Evolutionary conservation across 495 filamentous ascomycete genomes (phyloP).

Genomic region (Wilcoxina mikolae): DNA sequence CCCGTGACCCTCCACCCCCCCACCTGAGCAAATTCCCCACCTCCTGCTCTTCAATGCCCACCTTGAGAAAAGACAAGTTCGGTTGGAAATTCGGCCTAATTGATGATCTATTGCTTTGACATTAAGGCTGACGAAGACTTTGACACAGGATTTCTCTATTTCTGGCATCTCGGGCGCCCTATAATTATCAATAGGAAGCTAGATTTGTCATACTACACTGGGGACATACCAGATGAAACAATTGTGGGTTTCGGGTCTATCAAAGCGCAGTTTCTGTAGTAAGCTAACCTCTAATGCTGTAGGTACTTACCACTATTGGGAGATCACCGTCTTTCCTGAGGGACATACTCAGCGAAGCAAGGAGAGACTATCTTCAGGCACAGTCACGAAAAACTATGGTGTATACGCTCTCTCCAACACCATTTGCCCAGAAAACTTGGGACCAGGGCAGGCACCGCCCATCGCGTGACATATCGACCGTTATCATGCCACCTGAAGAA

Average conservation of each 20-base stretch:
- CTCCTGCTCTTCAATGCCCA: no score
- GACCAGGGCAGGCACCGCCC: slow-evolving; percentile 32
- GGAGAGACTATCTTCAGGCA: slow-evolving; percentile 22
- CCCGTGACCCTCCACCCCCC: no score
- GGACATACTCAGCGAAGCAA: slow-evolving; percentile 49
- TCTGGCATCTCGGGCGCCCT: slow-evolving; percentile 26
- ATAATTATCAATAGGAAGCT: slow-evolving; percentile 27
- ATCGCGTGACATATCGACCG: slow-evolving; percentile 49
- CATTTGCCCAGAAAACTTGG: slow-evolving; percentile 27
- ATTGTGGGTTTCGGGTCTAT: slow-evolving; percentile 19
- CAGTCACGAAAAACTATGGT: slow-evolving; percentile 28
- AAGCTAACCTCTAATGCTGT: not conserved
- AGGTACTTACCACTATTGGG: slow-evolving; percentile 36
- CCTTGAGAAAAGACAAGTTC: no score
- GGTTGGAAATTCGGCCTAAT: no score
- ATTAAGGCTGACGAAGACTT: not conserved
- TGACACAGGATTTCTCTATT: slow-evolving; percentile 21
- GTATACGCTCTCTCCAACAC: slow-evolving; percentile 26
- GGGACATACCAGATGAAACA: slow-evolving; percentile 28
- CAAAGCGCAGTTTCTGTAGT: slow-evolving; percentile 1
- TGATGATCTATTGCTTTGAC: no score
- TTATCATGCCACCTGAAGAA: slow-evolving; percentile 49
- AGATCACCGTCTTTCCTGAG: slow-evolving; percentile 51
- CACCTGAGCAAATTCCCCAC: no score
- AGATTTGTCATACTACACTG: slow-evolving; percentile 25